Base-by-base conservation (phyloP, 176 grass and related monocot species). In the Phyllostachys edulis region DNA sequence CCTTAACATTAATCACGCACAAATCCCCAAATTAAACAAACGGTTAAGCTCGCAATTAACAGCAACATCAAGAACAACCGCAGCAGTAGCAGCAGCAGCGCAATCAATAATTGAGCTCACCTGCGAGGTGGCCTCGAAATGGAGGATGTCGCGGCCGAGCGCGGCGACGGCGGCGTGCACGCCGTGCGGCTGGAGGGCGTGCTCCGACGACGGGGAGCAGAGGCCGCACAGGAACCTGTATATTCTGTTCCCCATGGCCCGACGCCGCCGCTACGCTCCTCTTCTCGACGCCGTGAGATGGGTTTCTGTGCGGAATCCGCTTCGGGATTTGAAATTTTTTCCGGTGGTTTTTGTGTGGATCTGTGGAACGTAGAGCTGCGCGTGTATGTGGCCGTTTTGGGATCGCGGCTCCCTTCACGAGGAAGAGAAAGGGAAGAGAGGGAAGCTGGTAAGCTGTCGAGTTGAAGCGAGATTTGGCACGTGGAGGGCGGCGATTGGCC, bases 181-280 rank as follows among this genome's bases (percentile, higher is more conserved):
- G 73, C 88, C 88, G 57, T 59, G 78, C 26, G 85, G 88, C 16
- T 36, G 32, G 81, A 62, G 63, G 27, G 26, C 69, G 20, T 70
- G 83, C 83, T 78, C 64, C 81, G 39, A 14, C 83, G 61, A 32
- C 89, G 20, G 5, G 9, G 55, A 70, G 85, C 79, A 86, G 56
- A 86, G 76, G 21, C 89, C 91, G 61, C 91, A 90, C 65, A 98
- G 20, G 83, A 89, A 88, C 54, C 62, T 71, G 79, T 89, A 85
- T 27, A 98, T 94, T 76, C 87, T 85, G 88, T 98, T 98, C 59
- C 96, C 93, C 96, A 98, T 98, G 80, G 7, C 47, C 71, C 73
- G 29, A 21, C 36, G 38, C 63, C 10, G 50, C 37, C 32, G 36
- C 63, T n/a, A 20, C 17, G 0, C 21, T 38, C 41, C 68, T 46